Base-by-base conservation (phyloP, 495 filamentous ascomycete genomes). In the Aspergillus ellipticus region DNA sequence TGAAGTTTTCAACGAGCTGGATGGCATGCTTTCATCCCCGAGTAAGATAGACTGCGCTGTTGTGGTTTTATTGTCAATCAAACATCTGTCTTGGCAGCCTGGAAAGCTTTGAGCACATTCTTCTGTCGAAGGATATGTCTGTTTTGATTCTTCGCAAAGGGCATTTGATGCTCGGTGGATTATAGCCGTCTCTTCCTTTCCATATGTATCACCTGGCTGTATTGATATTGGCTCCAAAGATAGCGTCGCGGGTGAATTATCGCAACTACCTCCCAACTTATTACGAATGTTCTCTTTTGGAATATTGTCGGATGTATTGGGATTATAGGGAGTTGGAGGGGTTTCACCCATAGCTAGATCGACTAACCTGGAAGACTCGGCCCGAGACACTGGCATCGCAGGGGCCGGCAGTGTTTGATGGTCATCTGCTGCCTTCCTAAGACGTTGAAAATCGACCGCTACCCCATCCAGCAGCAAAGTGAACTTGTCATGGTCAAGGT, bases 1-100 rank as follows among this genome's bases (percentile, higher is more conserved):
- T 21, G 49, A 48, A 15, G 58, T 82, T 73, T 51, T 80, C 61
- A 62, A 8, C 21, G 67, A 67, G 35, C 68, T 70, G 39, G 72
- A 70, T 22, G 68, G 70, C 45, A 70, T 35, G 19, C 55, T 58
- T 51, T 75, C 70, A 37, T 60, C 62, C 50, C 75, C 75, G 28
- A 73, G 55, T 11, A 56, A 39, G 22, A 69, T 56, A 26, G 61
- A 59, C n/a, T 52, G 51, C n/a, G 53, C 43, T 56, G 49, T 28
- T 61, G 60, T 53, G 9, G 26, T 16, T 22, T 16, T 19, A 6
- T n/a, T n/a, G n/a, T 26, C 43, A 15, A 4, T 15, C 4, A 4
- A 6, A 11, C 26, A 4, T 8, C 9, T 28, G 13, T 13, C 13
- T 13, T 13, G 20, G 8, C 2, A 3, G 13, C 0, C 20, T 24